phyloP scores from a whole-genome alignment of 495 filamentous ascomycete species.

The Talaromyces ruber region DNA sequence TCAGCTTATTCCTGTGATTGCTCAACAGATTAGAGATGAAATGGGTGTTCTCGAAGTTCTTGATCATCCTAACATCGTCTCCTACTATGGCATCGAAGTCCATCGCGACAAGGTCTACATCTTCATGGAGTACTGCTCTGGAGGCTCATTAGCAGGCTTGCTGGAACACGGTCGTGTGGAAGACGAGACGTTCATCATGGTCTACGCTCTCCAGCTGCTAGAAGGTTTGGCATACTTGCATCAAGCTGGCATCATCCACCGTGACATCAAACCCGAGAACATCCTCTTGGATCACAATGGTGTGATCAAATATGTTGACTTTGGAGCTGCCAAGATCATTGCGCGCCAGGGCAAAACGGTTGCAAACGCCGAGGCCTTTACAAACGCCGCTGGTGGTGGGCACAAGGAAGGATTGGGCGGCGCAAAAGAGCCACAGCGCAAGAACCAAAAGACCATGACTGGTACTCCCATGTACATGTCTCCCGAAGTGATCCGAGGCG shows the following conservation, averaged over 20 bases:
- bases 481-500: conserved; percentile 92
- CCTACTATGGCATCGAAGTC: conserved; percentile 95
- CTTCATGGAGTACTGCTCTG: conserved; percentile 98
- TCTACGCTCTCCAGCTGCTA: conserved; percentile 91
- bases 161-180: conserved; percentile 95
- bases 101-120: conserved; percentile 98
- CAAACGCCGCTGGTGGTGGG: conserved; percentile 22
- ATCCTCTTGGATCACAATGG: conserved; percentile 96
- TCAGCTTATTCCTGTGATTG: conserved; percentile 87
- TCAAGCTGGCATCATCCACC: conserved; percentile 80
- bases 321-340: conserved; percentile 95
- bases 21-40: conserved; percentile 88
- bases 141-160: conserved; percentile 82
- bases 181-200: conserved; percentile 96
- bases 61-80: conserved; percentile 95
- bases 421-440: conserved; percentile 32
- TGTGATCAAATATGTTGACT: conserved; percentile 98
- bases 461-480: conserved; percentile 99
- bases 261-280: conserved; percentile 98
- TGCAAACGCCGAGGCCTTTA: conserved; percentile 47
- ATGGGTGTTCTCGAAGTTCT: conserved; percentile 93
- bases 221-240: conserved; percentile 95
- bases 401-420: conserved; percentile 18
- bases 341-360: conserved; percentile 88
- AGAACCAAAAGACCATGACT: conserved; percentile 85